A percentile compares a stretch with the other conserved stretches of the same genome.
Conservation (phyloP, 2,329 filamentous ascomycete species). For the Fusarium ambrosium region DNA sequence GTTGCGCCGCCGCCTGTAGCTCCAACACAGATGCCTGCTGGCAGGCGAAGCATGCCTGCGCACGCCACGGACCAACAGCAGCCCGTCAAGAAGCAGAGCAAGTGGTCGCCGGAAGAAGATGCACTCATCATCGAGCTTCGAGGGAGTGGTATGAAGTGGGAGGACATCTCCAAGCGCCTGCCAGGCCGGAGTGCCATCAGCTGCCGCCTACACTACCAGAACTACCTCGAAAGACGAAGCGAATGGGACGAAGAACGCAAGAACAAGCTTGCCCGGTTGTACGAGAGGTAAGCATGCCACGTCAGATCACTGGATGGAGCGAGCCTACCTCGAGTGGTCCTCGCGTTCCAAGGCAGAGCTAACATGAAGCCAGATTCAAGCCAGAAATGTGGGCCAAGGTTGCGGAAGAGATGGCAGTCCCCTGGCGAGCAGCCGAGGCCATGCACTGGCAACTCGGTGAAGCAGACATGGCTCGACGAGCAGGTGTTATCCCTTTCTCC, state of each 20-base stretch:
- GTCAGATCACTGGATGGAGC: background rate
- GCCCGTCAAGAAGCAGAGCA: slow-evolving; percentile 93
- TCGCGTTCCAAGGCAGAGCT: slow-evolving; percentile 18
- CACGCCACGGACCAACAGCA: slow-evolving; percentile 75
- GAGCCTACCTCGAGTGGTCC: background rate
- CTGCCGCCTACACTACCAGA: slow-evolving; percentile 95
- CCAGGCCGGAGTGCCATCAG: slow-evolving; percentile 94
- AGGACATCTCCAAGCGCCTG: slow-evolving; percentile 93
- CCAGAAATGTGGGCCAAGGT: slow-evolving; percentile 98
- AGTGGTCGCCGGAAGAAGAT: slow-evolving; percentile 96
- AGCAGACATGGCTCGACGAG: slow-evolving; percentile 91
- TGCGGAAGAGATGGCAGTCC: slow-evolving; percentile 93
- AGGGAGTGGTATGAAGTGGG: slow-evolving; percentile 96
- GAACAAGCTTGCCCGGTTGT: slow-evolving; percentile 93
- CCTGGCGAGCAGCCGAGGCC: slow-evolving; percentile 94
- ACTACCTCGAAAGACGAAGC: slow-evolving; percentile 92
- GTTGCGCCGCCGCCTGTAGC: slow-evolving; percentile 48
- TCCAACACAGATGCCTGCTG: slow-evolving; percentile 50
- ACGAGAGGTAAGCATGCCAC: slow-evolving; percentile 81
- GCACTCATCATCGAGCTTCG: slow-evolving; percentile 93
- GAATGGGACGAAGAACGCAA: slow-evolving; percentile 99
- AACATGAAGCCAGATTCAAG: slow-evolving; percentile 78
- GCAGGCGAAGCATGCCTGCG: slow-evolving; percentile 54
- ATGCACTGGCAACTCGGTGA: slow-evolving; percentile 99
- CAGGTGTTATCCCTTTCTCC: slow-evolving; percentile 89